Base-by-base conservation (phyloP, 345 rosid species). In the Hevea brasiliensis region DNA sequence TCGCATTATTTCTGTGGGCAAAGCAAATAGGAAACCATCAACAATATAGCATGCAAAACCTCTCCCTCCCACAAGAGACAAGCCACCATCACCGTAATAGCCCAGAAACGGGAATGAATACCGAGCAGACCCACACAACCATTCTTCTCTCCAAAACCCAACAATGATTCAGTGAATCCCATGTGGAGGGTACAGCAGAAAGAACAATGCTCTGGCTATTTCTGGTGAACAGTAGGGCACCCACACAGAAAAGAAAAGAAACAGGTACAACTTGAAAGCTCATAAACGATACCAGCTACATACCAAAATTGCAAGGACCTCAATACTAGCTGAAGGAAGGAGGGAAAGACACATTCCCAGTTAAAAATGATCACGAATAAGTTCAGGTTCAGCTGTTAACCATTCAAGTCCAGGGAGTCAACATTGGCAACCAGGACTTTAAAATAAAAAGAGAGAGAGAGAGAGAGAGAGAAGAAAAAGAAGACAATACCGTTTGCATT, bases 51-150 rank as follows among this genome's bases (percentile, higher is more conserved):
- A 20, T 6, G 6, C 12, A 8, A 44, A 44, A 7, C 1, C 21
- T 8, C 21, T 15, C 5, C 17, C 12, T 8, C 27, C 14, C 7
- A 12, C 4, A 1, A 29, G 48, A 23, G 71, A 50, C 58, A 27
- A 11, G 70, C 24, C 21, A 66, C n/a, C 26, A 67, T 50, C 71
- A 67, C 59, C 71, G 51, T 15, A 15, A 67, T 29, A 65, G 29
- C 53, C 32, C 41, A 48, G 1, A 29, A 48, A 67, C 14, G 5
- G 17, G 58, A 27, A 24, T 6, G 41, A 27, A 29, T 48, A 17
- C 4, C 15, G 5, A 66, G 15, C 70, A 66, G 65, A 47, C 12
- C 44, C 47, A 61, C 65, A 18, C 13, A 35, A 61, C 45, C 37
- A 58, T 24, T 6, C 37, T 15, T n/a, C 18, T 8, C 24, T 18